Evolutionary conservation across 768 basidiomycete species (phyloP).

Genomic region (Xanthoconium stramineum): DNA sequence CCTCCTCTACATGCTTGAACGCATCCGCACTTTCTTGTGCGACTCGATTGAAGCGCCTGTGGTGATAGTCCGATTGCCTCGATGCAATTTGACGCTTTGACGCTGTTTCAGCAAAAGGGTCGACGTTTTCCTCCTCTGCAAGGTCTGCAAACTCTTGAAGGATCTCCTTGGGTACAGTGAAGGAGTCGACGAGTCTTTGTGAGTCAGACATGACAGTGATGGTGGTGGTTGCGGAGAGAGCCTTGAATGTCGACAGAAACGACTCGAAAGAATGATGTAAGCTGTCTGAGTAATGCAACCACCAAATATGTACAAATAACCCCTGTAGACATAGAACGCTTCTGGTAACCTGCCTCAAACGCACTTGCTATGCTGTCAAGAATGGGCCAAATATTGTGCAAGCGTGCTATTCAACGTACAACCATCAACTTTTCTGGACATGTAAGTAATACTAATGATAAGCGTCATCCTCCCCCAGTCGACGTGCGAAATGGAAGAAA

Average conservation of each 20-base stretch:
- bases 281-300: slow-evolving; percentile 29
- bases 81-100: slow-evolving; percentile 91
- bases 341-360: no score
- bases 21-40: slow-evolving; percentile 80
- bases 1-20: slow-evolving; percentile 66
- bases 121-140: slow-evolving; percentile 90
- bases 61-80: slow-evolving; percentile 93
- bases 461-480: no score
- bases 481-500: no score
- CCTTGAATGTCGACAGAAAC: background rate
- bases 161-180: slow-evolving; percentile 89
- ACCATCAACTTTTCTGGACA: no score
- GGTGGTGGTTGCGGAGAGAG: slow-evolving; percentile 20
- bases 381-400: no score
- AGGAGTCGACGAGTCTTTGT: slow-evolving; percentile 82
- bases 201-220: slow-evolving; percentile 45
- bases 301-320: slow-evolving; percentile 27
- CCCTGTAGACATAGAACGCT: slow-evolving; percentile 4
- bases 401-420: no score
- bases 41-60: slow-evolving; percentile 82
- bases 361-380: slow-evolving; percentile 10
- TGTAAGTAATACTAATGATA: no score
- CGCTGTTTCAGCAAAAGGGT: slow-evolving; percentile 91
- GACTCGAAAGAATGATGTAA: background rate
- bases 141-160: slow-evolving; percentile 91